Evolutionary conservation across 75 land plant species (phyloP).

Genomic region (Cunninghamia lanceolata): DNA sequence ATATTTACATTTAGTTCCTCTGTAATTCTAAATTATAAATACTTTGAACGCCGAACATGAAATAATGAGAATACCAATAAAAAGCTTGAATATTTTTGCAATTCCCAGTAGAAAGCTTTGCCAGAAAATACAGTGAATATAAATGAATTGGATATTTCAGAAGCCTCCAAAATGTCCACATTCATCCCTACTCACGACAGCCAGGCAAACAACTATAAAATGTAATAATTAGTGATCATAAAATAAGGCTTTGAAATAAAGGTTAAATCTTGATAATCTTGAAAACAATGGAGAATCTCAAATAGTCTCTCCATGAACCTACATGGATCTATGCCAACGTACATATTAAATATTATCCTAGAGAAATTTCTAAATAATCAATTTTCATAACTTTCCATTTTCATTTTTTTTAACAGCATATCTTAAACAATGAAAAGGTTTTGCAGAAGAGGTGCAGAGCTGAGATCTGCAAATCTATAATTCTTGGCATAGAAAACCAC

Average conservation of each 20-base stretch:
- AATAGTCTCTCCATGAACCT: not conserved
- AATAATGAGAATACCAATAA: not conserved
- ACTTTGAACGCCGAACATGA: not conserved
- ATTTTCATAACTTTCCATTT: not conserved
- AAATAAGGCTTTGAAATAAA: not conserved
- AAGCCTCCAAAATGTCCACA: not conserved
- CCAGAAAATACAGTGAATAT: not conserved
- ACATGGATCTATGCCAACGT: not conserved
- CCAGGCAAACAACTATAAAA: not conserved
- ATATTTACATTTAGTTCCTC: not conserved
- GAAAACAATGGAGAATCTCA: not conserved
- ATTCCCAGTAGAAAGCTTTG: not conserved
- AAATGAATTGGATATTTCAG: too few species aligned
- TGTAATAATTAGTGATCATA: not conserved
- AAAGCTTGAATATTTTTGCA: not conserved
- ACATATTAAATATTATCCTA: not conserved
- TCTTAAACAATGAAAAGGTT: not conserved
- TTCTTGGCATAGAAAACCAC: not conserved
- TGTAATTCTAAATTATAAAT: not conserved
- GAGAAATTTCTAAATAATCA: not conserved
- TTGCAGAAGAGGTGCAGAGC: not conserved
- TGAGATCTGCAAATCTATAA: not conserved
- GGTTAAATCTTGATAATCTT: not conserved
- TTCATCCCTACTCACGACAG: not conserved
- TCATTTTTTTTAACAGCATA: not conserved